Evolutionary conservation across 768 basidiomycete genomes (phyloP).

Genomic region (Suillus clintonianus): DNA sequence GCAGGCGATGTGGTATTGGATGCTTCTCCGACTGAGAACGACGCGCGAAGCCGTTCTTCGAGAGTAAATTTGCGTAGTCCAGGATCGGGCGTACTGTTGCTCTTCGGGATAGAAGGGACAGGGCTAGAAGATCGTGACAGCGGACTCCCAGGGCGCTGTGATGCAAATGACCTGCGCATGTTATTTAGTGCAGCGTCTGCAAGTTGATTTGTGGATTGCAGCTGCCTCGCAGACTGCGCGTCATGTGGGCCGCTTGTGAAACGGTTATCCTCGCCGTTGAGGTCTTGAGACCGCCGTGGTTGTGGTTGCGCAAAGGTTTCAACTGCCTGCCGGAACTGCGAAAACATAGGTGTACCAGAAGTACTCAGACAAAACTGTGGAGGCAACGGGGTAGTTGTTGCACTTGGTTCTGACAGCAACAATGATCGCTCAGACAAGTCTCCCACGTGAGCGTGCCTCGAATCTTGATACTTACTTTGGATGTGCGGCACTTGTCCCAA

Average conservation of each 20-base stretch:
- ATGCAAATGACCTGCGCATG: constrained; percentile 62
- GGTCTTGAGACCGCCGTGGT: constrained; percentile 41
- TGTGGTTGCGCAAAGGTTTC: constrained; percentile 61
- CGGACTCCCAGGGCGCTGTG: constrained; percentile 43
- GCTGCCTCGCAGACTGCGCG: constrained; percentile 19
- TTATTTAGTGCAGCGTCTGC: constrained; percentile 29
- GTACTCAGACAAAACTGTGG: background rate
- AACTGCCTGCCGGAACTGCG: constrained; percentile 70
- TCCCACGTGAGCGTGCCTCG: constrained; percentile 4
- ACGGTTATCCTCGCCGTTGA: constrained; percentile 21
- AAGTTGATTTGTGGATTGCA: constrained; percentile 38
- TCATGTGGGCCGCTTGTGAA: constrained; percentile 42
- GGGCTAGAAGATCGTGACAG: constrained; percentile 27
- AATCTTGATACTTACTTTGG: background rate
- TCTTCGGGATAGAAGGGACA: constrained; percentile 16
- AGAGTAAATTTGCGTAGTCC: constrained; percentile 55
- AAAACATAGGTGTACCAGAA: constrained; percentile 57
- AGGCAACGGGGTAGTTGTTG: background rate
- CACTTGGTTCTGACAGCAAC: background rate
- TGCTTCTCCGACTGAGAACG: constrained; percentile 57
- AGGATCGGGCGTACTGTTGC: constrained; percentile 13
- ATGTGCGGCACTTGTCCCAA: background rate
- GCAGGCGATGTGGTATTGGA: constrained; percentile 45
- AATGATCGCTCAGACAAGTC: background rate
- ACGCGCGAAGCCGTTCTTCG: constrained; percentile 77